Conservation (phyloP, 2,329 filamentous ascomycete genomes). For the Fusarium incarnatum region DNA sequence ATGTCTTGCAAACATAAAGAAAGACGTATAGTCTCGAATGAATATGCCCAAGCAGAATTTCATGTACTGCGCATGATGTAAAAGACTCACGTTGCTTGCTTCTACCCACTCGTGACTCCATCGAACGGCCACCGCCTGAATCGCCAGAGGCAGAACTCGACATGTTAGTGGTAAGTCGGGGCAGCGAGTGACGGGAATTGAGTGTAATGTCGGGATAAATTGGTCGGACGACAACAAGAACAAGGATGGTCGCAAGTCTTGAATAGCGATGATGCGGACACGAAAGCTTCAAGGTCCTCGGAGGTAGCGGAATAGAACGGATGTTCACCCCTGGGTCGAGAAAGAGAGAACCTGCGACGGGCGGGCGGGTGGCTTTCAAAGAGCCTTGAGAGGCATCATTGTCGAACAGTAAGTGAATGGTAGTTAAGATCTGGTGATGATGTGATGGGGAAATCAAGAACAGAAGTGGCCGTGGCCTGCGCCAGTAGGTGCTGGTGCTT, state of each 20-base stretch:
- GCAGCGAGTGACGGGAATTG: slow-evolving; percentile 34
- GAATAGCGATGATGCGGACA: slow-evolving; percentile 26
- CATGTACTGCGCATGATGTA: slow-evolving; percentile 19
- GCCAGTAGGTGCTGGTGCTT: slow-evolving; percentile 41
- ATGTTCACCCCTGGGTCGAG: slow-evolving; percentile 43
- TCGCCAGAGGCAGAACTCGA: slow-evolving; percentile 53
- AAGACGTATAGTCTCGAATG: neutral
- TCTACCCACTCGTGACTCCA: slow-evolving; percentile 81
- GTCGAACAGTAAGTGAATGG: slow-evolving; percentile 29
- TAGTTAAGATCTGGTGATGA: slow-evolving; percentile 12
- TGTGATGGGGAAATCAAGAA: slow-evolving; percentile 15
- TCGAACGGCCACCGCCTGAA: slow-evolving; percentile 61
- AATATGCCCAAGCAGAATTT: neutral
- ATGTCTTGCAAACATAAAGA: neutral
- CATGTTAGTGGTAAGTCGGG: slow-evolving; percentile 46
- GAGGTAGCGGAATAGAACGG: slow-evolving; percentile 42
- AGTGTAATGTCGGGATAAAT: slow-evolving; percentile 24
- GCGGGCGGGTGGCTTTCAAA: slow-evolving; percentile 42
- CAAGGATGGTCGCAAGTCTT: slow-evolving; percentile 23
- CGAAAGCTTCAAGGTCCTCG: slow-evolving; percentile 33
- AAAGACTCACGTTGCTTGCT: slow-evolving; percentile 81
- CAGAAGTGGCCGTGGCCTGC: slow-evolving; percentile 33
- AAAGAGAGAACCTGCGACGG: slow-evolving; percentile 46
- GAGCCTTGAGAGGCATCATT: slow-evolving; percentile 45
- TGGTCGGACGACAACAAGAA: slow-evolving; percentile 28